These are phyloP conservation scores for Escovopsis sp. DNA, from an alignment of 2,329 filamentous ascomycete species.

Conservation along the genomic window DNA sequence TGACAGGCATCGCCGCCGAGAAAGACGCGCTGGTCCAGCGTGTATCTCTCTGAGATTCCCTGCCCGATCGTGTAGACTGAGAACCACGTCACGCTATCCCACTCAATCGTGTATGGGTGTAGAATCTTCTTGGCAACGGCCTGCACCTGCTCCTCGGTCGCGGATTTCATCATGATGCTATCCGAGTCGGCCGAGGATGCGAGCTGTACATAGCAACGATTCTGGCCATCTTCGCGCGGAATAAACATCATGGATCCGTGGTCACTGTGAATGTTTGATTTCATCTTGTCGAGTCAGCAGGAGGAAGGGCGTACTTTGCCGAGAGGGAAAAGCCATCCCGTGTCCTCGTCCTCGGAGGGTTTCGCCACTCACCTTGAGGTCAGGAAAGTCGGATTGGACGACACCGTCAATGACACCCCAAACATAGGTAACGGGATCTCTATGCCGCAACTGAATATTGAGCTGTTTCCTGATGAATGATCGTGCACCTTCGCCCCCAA, in stretches of 20 bases:
- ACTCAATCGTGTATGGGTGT: slow-evolving; percentile 51
- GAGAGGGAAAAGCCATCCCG: no score
- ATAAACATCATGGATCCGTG: slow-evolving; percentile 70
- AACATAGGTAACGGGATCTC: slow-evolving; percentile 55
- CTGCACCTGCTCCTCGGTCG: slow-evolving; percentile 49
- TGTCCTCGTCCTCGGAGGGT: no score
- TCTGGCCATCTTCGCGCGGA: slow-evolving; percentile 53
- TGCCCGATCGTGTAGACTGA: slow-evolving; percentile 66
- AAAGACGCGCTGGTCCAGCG: slow-evolving; percentile 54
- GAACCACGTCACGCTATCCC: slow-evolving; percentile 57
- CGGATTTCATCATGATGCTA: slow-evolving; percentile 46
- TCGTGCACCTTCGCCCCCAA: slow-evolving; percentile 56
- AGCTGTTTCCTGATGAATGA: slow-evolving; percentile 51
- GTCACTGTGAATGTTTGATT: slow-evolving; percentile 61
- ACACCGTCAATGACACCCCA: slow-evolving; percentile 69
- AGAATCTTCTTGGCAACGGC: slow-evolving; percentile 50
- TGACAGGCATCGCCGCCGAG: slow-evolving; percentile 67
- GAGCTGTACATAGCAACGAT: slow-evolving; percentile 56
- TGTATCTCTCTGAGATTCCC: slow-evolving; percentile 54
- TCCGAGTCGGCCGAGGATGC: slow-evolving; percentile 45
- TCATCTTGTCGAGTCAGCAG: slow-evolving; percentile 43
- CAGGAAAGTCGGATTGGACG: slow-evolving; percentile 58
- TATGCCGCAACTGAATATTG: slow-evolving; percentile 55
- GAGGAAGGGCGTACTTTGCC: not conserved
- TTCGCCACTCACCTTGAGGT: slow-evolving; percentile 47